A percentile compares a stretch with the other conserved stretches of the same genome.
Evolutionary conservation across 2,329 filamentous ascomycete genomes (phyloP).

Genomic region (Lachnellula willkommii): DNA sequence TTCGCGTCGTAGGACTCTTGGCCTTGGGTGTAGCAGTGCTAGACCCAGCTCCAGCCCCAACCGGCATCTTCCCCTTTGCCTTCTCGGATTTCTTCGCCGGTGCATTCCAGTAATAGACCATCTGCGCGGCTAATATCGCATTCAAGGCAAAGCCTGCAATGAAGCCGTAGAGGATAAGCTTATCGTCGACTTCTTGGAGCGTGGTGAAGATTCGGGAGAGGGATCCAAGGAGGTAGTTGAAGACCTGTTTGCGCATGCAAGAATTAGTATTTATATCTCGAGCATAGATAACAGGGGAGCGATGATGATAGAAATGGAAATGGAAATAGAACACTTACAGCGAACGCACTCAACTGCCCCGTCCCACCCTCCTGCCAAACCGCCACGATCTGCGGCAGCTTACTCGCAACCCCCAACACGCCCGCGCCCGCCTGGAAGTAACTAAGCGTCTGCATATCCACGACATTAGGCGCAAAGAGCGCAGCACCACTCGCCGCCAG

Average conservation of each 20-base stretch:
- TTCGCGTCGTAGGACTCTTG: slow-evolving; percentile 30
- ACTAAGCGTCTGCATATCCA: slow-evolving; percentile 44
- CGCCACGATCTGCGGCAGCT: slow-evolving; percentile 86
- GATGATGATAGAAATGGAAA: background rate
- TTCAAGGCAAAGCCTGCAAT: slow-evolving; percentile 89
- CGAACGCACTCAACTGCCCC: slow-evolving; percentile 93
- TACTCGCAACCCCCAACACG: slow-evolving; percentile 77
- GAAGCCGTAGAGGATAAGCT: slow-evolving; percentile 92
- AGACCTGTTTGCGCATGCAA: slow-evolving; percentile 56
- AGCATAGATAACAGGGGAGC: background rate
- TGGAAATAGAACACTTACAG: slow-evolving; percentile 52
- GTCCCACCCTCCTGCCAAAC: slow-evolving; percentile 83
- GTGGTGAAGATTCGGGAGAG: slow-evolving; percentile 96
- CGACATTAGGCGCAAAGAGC: slow-evolving; percentile 63
- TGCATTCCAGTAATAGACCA: slow-evolving; percentile 94
- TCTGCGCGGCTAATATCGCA: slow-evolving; percentile 76
- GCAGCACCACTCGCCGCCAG: slow-evolving; percentile 65
- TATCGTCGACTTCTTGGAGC: slow-evolving; percentile 93
- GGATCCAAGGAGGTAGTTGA: slow-evolving; percentile 94
- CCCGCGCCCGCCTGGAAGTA: slow-evolving; percentile 83
- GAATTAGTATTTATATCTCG: no score
- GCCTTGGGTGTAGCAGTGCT: slow-evolving; percentile 23
- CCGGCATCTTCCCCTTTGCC: slow-evolving; percentile 38
- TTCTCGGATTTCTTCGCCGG: slow-evolving; percentile 44
- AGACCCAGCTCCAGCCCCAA: slow-evolving; percentile 12